Percentiles rank a stretch among this genome's conserved stretches.
phyloP scores from a whole-genome alignment of 352 stramenopile genomes.

The Pythium guiyangense region DNA sequence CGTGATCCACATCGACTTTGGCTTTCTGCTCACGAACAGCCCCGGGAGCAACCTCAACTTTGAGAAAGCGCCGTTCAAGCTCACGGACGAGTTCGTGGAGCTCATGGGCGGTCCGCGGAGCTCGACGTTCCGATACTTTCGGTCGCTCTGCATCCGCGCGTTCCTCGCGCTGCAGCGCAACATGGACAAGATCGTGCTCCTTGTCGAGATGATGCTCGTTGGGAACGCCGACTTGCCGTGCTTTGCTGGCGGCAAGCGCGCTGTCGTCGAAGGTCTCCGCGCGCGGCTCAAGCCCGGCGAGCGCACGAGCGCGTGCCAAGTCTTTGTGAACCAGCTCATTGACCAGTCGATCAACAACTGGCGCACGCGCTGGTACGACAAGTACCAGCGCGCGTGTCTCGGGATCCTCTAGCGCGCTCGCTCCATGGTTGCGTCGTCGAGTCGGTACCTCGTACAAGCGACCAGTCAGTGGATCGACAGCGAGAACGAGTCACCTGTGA shows the following conservation, averaged over 20 bases:
- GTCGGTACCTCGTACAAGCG: neutral
- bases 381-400: constrained; percentile 86
- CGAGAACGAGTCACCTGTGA: too few relatives aligned
- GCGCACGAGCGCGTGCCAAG: constrained; percentile 74
- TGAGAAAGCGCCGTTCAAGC: constrained; percentile 96
- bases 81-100: constrained; percentile 95
- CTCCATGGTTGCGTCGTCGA: too few relatives aligned
- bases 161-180: constrained; percentile 93
- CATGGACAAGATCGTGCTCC: constrained; percentile 93
- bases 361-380: constrained; percentile 89
- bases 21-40: constrained; percentile 96
- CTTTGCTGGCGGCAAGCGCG: constrained; percentile 79
- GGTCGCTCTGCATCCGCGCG: constrained; percentile 93
- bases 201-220: constrained; percentile 96
- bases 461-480: too few relatives aligned
- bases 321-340: constrained; percentile 85
- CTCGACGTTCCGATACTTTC: constrained; percentile 92
- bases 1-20: constrained; percentile 99
- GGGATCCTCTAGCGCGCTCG: constrained; percentile 86
- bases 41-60: constrained; percentile 94
- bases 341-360: constrained; percentile 88
- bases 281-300: constrained; percentile 72
- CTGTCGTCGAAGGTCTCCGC: constrained; percentile 72
- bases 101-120: constrained; percentile 93
- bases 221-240: constrained; percentile 82